Base-by-base conservation (phyloP, 2,329 filamentous ascomycete genomes). In the Massarina eburnea region DNA sequence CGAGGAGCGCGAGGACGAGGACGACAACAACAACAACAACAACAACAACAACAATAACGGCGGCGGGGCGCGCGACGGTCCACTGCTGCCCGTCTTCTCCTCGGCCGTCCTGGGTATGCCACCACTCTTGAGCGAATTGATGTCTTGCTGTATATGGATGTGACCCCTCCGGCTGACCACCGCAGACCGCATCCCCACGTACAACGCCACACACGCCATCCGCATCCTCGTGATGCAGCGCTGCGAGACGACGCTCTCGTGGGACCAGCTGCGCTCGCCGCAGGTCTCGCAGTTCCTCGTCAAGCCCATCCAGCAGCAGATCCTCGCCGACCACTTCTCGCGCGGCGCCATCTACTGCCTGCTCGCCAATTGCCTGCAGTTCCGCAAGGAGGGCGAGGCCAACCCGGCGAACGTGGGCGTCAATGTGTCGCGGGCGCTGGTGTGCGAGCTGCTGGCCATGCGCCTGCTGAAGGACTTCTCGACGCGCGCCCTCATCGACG, bases 261-360 rank as follows among this genome's bases (percentile, higher is more conserved):
- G 91, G 91, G 92, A 97, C 54, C 92, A 97, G 69, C 78, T 97
- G 52, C 84, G 91, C 53, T 95, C 91, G n/a, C 92, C 92, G 3
- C 92, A 97, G 67, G 86, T 97, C 45, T 96, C 91, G 14, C 91
- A 96, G 66, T 97, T 97, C 67, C 80, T 97, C 27, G 82, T 96
- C 65, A 96, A 96, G 75, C 92, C 92, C 2, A 94, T 96, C 76
- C 90, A 94, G 70, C 88, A 94, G 66, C 87, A 92, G 68, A 91
- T 96, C 52, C 84, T 86, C 49, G 78, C 82, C 14, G 83, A 88
- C 41, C 89, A 96, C 71, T 92, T 95, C 69, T 91, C 87, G 22
- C 81, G 88, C 38, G 91, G 89, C 8, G 94, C 91, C 0, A 71
- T 96, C 29, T 96, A 95, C 72, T 90, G 91, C 2, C 75, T 97